phyloP scores from a whole-genome alignment of 805 yeast genomes.

The Lipomyces chichibuensis region DNA sequence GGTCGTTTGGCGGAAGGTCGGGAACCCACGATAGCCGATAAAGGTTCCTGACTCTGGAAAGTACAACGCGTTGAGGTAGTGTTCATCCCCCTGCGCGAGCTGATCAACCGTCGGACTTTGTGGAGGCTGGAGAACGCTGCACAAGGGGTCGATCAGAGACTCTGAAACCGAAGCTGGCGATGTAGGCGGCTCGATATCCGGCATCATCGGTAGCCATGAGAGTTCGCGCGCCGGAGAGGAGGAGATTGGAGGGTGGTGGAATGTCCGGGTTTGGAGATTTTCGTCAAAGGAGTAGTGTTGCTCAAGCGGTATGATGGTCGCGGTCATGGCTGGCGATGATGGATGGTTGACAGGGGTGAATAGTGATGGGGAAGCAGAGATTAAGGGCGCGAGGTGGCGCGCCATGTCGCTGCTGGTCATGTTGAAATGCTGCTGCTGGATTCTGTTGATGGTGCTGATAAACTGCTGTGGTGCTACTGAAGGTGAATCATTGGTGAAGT shows the following conservation, averaged over 20 bases:
- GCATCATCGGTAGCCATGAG: background rate
- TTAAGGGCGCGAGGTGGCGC: background rate
- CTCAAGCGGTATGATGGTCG: background rate
- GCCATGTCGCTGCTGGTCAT: constrained; percentile 1
- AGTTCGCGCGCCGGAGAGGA: background rate
- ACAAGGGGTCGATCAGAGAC: background rate
- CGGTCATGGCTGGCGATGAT: background rate
- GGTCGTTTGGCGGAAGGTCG: constrained; percentile 27
- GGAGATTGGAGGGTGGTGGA: background rate
- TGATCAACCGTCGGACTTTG: background rate
- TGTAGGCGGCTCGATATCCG: background rate
- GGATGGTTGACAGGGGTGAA: background rate
- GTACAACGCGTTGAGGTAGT: constrained; percentile 27
- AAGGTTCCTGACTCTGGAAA: constrained; percentile 22
- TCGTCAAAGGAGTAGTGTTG: background rate
- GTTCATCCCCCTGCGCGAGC: background rate
- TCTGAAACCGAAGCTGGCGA: background rate
- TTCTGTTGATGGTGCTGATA: no score
- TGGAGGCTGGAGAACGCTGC: background rate
- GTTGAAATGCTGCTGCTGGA: background rate
- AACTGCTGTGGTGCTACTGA: no score
- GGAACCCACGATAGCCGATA: constrained; percentile 33
- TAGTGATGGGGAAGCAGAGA: background rate
- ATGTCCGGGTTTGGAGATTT: background rate
- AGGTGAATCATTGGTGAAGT: no score